Evolutionary conservation across 2,329 filamentous ascomycete genomes (phyloP).

Genomic region (Sordariomycetes sp.): DNA sequence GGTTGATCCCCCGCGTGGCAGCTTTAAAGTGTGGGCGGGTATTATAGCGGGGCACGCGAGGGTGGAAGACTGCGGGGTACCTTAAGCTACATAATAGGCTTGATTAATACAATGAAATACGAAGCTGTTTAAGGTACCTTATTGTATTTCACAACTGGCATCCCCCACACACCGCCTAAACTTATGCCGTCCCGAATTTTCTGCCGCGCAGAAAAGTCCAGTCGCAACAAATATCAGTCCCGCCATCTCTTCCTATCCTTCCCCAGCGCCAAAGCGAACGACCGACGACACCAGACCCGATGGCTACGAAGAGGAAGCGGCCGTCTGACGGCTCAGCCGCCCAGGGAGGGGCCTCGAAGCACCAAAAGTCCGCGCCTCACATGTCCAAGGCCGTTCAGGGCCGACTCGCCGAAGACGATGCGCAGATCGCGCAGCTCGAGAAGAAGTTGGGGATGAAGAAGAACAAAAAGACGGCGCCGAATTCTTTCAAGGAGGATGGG

Average conservation of each 20-base stretch:
- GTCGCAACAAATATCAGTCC: not conserved
- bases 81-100: not conserved
- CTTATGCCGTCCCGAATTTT: not conserved
- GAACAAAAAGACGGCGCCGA: slow-evolving; percentile 61
- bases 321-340: not conserved
- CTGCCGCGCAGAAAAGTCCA: not conserved
- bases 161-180: not conserved
- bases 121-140: not conserved
- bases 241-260: not conserved
- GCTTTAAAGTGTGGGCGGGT: not conserved
- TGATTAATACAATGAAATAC: no score
- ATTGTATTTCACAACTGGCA: not conserved
- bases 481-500: slow-evolving; percentile 71
- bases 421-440: slow-evolving; percentile 78
- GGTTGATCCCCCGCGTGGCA: not conserved
- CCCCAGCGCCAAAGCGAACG: not conserved
- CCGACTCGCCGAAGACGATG: slow-evolving; percentile 69
- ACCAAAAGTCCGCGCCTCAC: not conserved
- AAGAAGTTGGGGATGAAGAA: slow-evolving; percentile 75
- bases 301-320: slow-evolving; percentile 2
- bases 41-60: not conserved
- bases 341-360: not conserved
- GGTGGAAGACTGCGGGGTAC: not conserved
- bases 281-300: slow-evolving; percentile 54
- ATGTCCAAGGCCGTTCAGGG: slow-evolving; percentile 32